These are phyloP conservation scores for Trichoderma aggressivum DNA, from an alignment of 2,329 filamentous ascomycete species.

Conservation along the genomic window DNA sequence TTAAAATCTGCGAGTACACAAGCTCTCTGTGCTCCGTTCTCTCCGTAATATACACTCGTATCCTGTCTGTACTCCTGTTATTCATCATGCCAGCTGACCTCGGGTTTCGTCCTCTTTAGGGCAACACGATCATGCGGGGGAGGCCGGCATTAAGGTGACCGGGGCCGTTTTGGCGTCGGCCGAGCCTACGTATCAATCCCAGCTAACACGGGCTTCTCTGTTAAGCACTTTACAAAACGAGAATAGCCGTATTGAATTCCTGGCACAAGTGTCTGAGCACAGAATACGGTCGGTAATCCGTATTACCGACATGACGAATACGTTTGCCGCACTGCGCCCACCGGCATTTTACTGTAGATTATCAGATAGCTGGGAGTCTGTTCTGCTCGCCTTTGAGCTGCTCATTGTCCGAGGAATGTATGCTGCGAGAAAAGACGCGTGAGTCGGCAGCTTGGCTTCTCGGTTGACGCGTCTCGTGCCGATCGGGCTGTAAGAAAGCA, in stretches of 20 bases:
- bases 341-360: neutral
- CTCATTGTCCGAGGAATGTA: neutral
- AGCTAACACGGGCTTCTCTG: neutral
- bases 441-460: neutral
- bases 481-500: neutral
- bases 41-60: neutral
- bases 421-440: neutral
- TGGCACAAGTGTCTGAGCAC: neutral
- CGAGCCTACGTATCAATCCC: neutral
- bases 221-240: neutral
- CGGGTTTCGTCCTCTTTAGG: neutral
- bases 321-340: neutral
- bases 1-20: neutral
- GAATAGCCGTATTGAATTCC: neutral
- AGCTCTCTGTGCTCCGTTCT: neutral
- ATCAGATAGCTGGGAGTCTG: neutral
- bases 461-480: neutral
- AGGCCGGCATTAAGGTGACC: neutral
- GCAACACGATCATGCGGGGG: neutral
- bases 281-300: neutral
- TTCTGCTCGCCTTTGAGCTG: neutral
- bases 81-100: neutral
- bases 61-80: neutral
- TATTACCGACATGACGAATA: neutral
- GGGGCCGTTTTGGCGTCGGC: neutral